Conservation (phyloP, 768 basidiomycete species). For the Cystofilobasidium macerans region DNA sequence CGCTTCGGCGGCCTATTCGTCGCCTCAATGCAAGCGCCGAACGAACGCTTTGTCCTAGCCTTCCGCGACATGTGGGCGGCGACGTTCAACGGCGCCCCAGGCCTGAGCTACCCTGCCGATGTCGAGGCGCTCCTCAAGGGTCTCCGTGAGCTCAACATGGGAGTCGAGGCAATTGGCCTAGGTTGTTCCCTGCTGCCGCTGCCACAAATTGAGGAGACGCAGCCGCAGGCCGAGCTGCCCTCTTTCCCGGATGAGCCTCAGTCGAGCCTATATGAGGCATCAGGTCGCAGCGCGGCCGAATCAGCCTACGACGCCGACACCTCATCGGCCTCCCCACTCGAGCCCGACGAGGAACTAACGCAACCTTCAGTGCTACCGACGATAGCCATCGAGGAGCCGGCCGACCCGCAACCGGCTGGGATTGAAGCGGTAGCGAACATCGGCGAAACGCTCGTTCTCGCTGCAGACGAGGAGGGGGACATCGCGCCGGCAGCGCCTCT, state of each 20-base stretch:
- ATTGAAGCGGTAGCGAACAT: not conserved
- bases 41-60: slow-evolving; percentile 2
- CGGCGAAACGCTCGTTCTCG: not conserved
- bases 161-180: not conserved
- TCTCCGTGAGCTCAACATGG: not conserved
- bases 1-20: slow-evolving; percentile 6
- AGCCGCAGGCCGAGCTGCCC: not conserved
- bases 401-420: not conserved
- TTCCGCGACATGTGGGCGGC: slow-evolving; percentile 11
- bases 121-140: slow-evolving; percentile 19
- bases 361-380: not conserved
- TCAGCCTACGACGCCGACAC: slow-evolving; percentile 16
- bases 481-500: too few relatives aligned
- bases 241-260: not conserved
- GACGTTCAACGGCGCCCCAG: slow-evolving; percentile 11
- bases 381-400: too few relatives aligned
- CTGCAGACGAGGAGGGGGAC: not conserved
- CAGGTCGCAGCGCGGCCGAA: not conserved
- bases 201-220: not conserved
- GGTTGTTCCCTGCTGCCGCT: not conserved
- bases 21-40: slow-evolving; percentile 3
- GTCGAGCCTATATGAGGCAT: not conserved
- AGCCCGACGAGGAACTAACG: not conserved
- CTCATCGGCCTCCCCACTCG: not conserved
- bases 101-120: slow-evolving; percentile 5